Percentiles rank a stretch among this genome's conserved stretches.
These are phyloP conservation scores for Sindora glabra DNA, from an alignment of 306 rosid genomes.

Conservation along the genomic window DNA sequence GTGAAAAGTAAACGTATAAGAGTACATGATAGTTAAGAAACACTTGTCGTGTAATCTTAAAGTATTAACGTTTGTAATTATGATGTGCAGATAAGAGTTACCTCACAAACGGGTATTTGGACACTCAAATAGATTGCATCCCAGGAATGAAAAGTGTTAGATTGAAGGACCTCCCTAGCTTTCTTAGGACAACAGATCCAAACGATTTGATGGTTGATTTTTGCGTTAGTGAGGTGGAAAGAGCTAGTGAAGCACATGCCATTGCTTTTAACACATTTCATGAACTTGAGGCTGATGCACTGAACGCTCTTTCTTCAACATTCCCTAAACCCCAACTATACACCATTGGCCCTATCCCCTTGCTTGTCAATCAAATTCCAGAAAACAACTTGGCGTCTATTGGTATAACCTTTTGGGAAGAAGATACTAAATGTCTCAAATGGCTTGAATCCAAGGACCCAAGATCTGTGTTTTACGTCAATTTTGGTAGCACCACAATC, in stretches of 20 bases:
- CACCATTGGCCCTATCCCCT: neutral
- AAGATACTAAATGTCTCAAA: neutral
- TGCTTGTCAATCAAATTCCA: neutral
- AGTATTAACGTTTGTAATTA: too few relatives aligned
- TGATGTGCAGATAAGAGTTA: neutral
- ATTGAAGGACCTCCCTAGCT: slow-evolving; percentile 14
- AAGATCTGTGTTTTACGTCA: neutral
- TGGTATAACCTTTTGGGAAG: slow-evolving; percentile 10
- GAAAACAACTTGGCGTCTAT: neutral
- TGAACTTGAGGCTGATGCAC: neutral
- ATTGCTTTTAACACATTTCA: slow-evolving; percentile 16
- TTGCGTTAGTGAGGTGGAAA: neutral
- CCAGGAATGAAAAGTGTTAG: slow-evolving; percentile 9
- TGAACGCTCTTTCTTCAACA: neutral
- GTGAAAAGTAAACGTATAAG: too few relatives aligned
- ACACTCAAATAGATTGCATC: slow-evolving; percentile 10
- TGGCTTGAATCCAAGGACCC: slow-evolving; percentile 18
- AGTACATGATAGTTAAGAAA: too few relatives aligned
- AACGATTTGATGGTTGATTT: neutral
- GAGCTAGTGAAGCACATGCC: slow-evolving; percentile 1
- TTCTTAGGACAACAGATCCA: neutral
- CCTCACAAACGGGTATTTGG: slow-evolving; percentile 11
- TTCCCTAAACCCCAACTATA: neutral
- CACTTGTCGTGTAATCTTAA: too few relatives aligned
- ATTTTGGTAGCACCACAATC: neutral